Percentiles rank a stretch among this genome's conserved stretches.
Evolutionary conservation across 805 yeast species (phyloP).

Genomic region (Nakazawaea siamensis): DNA sequence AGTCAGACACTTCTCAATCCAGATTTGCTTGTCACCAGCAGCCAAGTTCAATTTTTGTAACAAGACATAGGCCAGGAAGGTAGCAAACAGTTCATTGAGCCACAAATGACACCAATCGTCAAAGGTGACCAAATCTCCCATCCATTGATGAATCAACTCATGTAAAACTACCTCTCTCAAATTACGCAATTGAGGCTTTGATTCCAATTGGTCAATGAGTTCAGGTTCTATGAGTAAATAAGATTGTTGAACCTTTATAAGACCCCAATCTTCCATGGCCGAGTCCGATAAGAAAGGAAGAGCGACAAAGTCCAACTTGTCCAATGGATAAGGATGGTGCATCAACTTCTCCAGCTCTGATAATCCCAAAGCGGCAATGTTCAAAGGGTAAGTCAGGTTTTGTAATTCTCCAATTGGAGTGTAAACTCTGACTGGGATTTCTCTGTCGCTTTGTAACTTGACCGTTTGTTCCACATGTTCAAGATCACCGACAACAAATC

Average conservation of each 20-base stretch:
- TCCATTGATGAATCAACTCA: conserved; percentile 75
- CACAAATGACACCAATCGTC: conserved; percentile 64
- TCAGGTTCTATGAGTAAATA: conserved; percentile 6
- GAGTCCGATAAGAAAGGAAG: conserved; percentile 68
- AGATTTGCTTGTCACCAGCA: conserved; percentile 19
- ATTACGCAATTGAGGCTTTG: conserved; percentile 22
- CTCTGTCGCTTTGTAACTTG: conserved; percentile 15
- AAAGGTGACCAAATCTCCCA: conserved; percentile 62
- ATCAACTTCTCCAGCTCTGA: conserved; percentile 40
- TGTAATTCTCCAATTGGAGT: conserved; percentile 45
- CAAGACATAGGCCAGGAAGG: conserved; percentile 53
- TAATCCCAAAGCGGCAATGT: conserved; percentile 35
- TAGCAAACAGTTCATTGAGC: conserved; percentile 76
- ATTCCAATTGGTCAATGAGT: neutral
- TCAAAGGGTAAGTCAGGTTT: conserved; percentile 41
- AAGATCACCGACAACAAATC: conserved; percentile 62
- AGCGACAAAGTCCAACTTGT: conserved; percentile 59
- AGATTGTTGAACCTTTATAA: conserved; percentile 27
- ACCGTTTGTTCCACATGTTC: conserved; percentile 37
- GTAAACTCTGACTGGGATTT: conserved; percentile 43
- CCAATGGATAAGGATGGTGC: conserved; percentile 41
- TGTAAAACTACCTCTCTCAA: conserved; percentile 56
- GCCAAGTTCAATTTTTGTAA: conserved; percentile 20
- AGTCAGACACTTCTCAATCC: conserved; percentile 23
- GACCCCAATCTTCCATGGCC: conserved; percentile 77